Base-by-base conservation (phyloP, 2,329 filamentous ascomycete genomes). In the Karstenula rhodostoma region DNA sequence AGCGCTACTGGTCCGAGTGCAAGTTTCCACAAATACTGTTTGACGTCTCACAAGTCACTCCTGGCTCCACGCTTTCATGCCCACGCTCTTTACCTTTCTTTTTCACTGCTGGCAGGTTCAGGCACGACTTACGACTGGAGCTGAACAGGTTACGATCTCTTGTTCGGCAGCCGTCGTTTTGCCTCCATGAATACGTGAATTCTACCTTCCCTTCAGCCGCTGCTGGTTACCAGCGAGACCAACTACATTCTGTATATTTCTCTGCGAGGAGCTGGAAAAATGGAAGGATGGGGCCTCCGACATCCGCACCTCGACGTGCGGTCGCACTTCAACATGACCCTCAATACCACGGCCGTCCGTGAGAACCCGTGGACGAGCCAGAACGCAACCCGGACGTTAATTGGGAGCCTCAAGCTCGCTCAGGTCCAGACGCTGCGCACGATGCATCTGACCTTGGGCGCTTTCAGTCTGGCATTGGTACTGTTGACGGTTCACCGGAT, bases 71-170 rank as follows among this genome's bases (percentile, higher is more conserved):
- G 71, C 72, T 69, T 68, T 73, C 68, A 75, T 75, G 73, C 71
- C 67, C 59, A 75, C 72, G 71, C 69, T 78, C 73, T 72, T 74
- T 76, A 72, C 67, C 65, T 60, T 70, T 71, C 56, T 60, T 69
- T 75, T 70, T 72, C 67, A 72, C 73, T 76, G 73, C 76, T 77
- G 76, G 74, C 76, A 76, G 76, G 74, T 75, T 77, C 70, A 75
- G 73, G 70, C 70, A 73, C 61, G 55, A 61, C 71, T 64, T 58
- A 66, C 64, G 61, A 73, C 68, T 73, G 72, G 71, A 68, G 69
- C 68, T 73, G 75, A 72, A 71, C 73, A 73, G 71, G 71, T 73
- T 70, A 63, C 67, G 64, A 60, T 67, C 63, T 71, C 66, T 69
- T 72, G 70, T 76, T 76, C 72, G 67, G 71, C 69, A 63, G 70